These are phyloP conservation scores for Neoarthrinium moseri DNA, from an alignment of 2,329 filamentous ascomycete species.

Conservation along the genomic window DNA sequence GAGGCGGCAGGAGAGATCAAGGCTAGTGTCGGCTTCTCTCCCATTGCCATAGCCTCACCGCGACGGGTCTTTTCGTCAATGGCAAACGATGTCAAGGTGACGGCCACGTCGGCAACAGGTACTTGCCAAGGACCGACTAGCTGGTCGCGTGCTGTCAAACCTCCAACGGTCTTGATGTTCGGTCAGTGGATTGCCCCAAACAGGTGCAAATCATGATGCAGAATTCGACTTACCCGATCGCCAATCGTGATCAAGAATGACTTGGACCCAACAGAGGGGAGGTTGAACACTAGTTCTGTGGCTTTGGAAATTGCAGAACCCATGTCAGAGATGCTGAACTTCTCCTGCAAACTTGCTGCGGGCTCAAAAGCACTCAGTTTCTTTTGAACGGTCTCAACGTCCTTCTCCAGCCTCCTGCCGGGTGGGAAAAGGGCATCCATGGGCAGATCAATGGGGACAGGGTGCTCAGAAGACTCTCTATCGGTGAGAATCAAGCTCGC, in stretches of 20 bases:
- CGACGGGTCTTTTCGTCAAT: conserved; percentile 65
- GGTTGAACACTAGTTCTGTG: conserved; percentile 74
- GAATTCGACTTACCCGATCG: conserved; percentile 53
- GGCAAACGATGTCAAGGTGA: conserved; percentile 80
- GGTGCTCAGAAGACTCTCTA: conserved; percentile 16
- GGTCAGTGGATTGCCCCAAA: too few relatives aligned
- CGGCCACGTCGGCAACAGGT: conserved; percentile 89
- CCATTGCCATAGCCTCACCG: conserved; percentile 94
- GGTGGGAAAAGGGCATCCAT: conserved; percentile 15
- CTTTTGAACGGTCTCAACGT: conserved; percentile 18
- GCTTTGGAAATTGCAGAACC: conserved; percentile 56
- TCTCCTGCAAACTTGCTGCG: conserved; percentile 56
- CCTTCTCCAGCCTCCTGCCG: conserved; percentile 8
- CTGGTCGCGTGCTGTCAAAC: conserved; percentile 84
- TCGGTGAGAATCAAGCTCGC: conserved; percentile 67
- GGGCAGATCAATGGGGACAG: conserved; percentile 14
- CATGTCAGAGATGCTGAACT: conserved; percentile 46
- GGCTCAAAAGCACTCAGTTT: conserved; percentile 61
- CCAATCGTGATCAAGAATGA: conserved; percentile 96
- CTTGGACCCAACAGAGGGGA: conserved; percentile 94
- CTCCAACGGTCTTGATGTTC: conserved; percentile 65
- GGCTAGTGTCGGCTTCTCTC: conserved; percentile 85
- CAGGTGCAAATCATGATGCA: background rate
- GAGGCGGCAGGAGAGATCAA: conserved; percentile 88
- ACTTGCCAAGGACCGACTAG: conserved; percentile 97